Base-by-base conservation (phyloP, 2,329 filamentous ascomycete genomes). In the Amauroascus verrucosus region DNA sequence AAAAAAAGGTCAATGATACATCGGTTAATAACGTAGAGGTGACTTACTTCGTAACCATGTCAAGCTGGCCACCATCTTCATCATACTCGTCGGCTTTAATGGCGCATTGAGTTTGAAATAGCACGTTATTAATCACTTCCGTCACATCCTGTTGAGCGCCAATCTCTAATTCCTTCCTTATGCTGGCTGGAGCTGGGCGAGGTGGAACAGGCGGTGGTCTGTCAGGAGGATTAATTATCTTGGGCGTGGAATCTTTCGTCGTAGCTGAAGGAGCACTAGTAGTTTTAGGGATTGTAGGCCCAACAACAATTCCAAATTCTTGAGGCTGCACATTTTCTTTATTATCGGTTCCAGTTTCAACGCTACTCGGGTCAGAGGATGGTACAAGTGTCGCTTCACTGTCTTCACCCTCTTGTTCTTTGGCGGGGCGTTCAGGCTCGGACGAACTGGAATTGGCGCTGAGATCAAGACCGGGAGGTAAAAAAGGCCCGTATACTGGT, bases 111-210 rank as follows among this genome's bases (percentile, higher is more conserved):
- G 96, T 75, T 48, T 93, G 85, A 64, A 91, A 89, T 55, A 96
- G 81, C 24, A 95, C 86, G 62, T 91, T 93, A 55, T 88, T 88
- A 72, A 96, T 90, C 44, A 96, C 91, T 69, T 98, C 93, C 11
- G 89, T 89, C 3, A 96, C 91, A 69, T 98, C 93, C 70, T 98
- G 90, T 64, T 98, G 93, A 32, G 88, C 78, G 16, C 78, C 78
- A 40, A 78, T 73, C 60, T 82, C 75, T 4, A 81, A 74, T 52
- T 77, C 73, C 33, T 76, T 73, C 20, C 77, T 64, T 51, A 66
- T 62, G 49, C 67, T 65, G 52, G 67, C 67, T 55, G 68, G 60
- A 40, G 67, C 61, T 56, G 76, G 71, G 46, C 79, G 70, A 38
- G 80, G 79, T 30, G 80, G 81, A 7, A 84, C 70, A 48, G 81